Percentiles rank a stretch among this genome's conserved stretches.
Evolutionary conservation across 257 asterid species (phyloP).

Genomic region (Solanum ahanhuiri): DNA sequence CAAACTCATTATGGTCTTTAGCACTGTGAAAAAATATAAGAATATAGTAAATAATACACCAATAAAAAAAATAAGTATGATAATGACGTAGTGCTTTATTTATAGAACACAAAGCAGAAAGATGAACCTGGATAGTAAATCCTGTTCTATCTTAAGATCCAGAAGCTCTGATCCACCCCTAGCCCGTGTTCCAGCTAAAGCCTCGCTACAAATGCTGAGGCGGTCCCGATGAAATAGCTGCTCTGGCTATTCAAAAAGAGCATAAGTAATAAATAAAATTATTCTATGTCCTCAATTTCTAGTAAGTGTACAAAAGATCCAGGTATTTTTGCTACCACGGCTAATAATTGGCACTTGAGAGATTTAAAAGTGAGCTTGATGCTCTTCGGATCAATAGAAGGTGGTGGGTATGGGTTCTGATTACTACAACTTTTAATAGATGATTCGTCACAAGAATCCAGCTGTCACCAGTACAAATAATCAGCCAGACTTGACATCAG

Average conservation of each 20-base stretch:
- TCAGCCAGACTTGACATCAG: neutral
- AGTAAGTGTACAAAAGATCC: neutral
- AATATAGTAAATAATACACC: neutral
- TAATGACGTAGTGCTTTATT: neutral
- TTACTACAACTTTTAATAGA: neutral
- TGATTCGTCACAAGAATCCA: neutral
- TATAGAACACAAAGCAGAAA: neutral
- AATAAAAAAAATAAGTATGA: neutral
- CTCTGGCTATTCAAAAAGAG: conserved; percentile 59
- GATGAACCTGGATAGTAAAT: conserved; percentile 79
- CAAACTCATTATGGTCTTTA: conserved; percentile 86
- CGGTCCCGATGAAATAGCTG: conserved; percentile 69
- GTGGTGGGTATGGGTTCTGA: neutral
- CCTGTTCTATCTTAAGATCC: conserved; percentile 72
- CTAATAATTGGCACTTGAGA: neutral
- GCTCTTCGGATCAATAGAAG: neutral
- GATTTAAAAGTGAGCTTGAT: neutral
- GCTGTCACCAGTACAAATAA: neutral
- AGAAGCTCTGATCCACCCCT: conserved; percentile 71
- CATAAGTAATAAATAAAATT: conserved; percentile 4
- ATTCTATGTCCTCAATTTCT: neutral
- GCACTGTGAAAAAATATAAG: conserved; percentile 30
- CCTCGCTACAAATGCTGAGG: conserved; percentile 73
- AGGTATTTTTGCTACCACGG: neutral
- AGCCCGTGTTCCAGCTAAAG: conserved; percentile 93